These are phyloP conservation scores for Pseudogymnoascus sp. DNA, from an alignment of 2,329 filamentous ascomycete genomes.

Conservation along the genomic window DNA sequence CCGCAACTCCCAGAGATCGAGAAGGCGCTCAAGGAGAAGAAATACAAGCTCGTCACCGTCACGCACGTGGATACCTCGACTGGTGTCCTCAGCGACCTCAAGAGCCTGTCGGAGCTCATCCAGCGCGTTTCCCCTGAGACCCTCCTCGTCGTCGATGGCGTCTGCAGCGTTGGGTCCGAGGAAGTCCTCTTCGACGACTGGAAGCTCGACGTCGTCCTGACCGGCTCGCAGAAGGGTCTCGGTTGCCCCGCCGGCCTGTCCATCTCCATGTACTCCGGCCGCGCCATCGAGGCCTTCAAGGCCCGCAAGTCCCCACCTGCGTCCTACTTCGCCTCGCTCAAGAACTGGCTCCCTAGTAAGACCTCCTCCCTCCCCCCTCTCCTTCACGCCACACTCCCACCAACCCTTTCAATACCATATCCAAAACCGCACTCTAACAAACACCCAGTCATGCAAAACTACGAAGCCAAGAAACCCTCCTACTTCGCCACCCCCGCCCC, in stretches of 20 bases:
- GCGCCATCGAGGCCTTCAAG: constrained; percentile 74
- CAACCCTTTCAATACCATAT: neutral
- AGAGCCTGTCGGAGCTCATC: constrained; percentile 73
- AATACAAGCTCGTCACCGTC: constrained; percentile 89
- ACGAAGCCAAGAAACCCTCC: constrained; percentile 92
- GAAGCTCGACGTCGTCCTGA: constrained; percentile 87
- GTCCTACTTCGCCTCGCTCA: constrained; percentile 92
- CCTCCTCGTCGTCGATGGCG: constrained; percentile 84
- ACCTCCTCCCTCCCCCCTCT: constrained; percentile 23
- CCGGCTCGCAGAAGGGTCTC: constrained; percentile 93
- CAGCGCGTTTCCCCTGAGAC: constrained; percentile 84
- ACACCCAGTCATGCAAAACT: constrained; percentile 84
- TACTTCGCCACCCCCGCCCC: constrained; percentile 97
- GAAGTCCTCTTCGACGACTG: constrained; percentile 95
- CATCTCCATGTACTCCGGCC: constrained; percentile 87
- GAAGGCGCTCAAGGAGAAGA: constrained; percentile 77
- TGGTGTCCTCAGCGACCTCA: constrained; percentile 85
- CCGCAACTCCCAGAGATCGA: constrained; percentile 84
- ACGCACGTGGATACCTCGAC: constrained; percentile 98
- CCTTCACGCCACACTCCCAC: neutral
- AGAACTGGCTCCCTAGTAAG: constrained; percentile 90
- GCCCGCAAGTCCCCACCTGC: constrained; percentile 70
- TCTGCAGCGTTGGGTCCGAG: constrained; percentile 93
- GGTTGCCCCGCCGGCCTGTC: constrained; percentile 89
- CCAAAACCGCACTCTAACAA: neutral